Conservation (phyloP, 441 rosid species). For the Euphorbia schlechtendalii region DNA sequence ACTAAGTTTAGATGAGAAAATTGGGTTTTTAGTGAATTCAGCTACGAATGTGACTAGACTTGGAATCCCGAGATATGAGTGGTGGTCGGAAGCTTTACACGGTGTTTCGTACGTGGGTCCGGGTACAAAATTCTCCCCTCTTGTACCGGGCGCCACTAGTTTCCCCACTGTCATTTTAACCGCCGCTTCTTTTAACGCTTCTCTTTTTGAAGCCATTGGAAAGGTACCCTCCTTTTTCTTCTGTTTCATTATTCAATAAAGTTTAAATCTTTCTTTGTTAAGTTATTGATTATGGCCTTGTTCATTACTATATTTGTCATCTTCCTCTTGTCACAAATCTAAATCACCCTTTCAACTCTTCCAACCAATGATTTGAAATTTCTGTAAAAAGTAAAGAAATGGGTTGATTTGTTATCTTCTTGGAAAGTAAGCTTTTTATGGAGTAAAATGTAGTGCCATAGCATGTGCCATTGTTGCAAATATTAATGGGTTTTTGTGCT, state of each 20-base stretch:
- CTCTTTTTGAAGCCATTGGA: slow-evolving; percentile 80
- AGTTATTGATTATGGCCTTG: neutral
- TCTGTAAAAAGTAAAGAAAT: neutral
- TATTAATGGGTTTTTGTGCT: no score
- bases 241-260: no score
- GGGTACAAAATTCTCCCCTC: slow-evolving; percentile 46
- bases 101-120: slow-evolving; percentile 81
- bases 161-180: slow-evolving; percentile 92
- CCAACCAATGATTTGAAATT: slow-evolving; percentile 1
- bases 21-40: slow-evolving; percentile 36
- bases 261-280: no score
- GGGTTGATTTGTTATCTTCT: neutral
- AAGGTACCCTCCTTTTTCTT: slow-evolving; percentile 40
- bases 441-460: no score
- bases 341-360: neutral
- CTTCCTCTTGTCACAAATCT: neutral
- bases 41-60: slow-evolving; percentile 57
- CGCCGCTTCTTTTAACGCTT: slow-evolving; percentile 78
- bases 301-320: neutral
- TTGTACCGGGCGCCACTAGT: slow-evolving; percentile 86
- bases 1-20: slow-evolving; percentile 70
- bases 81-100: slow-evolving; percentile 98
- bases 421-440: no score
- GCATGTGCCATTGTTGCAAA: no score
- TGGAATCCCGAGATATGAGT: slow-evolving; percentile 72